Conservation (phyloP, 805 yeast species). For the Hanseniaspora mollemarum region DNA sequence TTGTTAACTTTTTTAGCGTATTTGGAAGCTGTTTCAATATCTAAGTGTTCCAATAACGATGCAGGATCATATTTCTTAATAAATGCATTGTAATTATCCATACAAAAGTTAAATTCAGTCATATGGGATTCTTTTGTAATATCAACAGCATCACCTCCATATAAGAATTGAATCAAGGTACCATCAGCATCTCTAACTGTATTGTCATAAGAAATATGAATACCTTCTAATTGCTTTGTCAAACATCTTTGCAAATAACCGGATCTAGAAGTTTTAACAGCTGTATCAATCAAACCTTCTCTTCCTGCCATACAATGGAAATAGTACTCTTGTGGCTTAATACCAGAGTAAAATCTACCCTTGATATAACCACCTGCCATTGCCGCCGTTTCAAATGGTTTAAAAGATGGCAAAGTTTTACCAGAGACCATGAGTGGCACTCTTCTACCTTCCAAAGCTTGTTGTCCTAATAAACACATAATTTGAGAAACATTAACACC, state of each 20-base stretch:
- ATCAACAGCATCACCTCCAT: constrained; percentile 96
- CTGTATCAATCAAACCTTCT: constrained; percentile 98
- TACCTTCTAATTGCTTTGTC: constrained; percentile 96
- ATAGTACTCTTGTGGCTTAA: constrained; percentile 95
- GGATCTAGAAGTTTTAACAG: constrained; percentile 95
- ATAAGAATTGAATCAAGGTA: constrained; percentile 80
- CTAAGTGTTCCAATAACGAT: constrained; percentile 56
- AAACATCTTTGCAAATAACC: constrained; percentile 98
- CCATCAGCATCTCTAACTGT: constrained; percentile 95
- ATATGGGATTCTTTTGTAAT: constrained; percentile 89
- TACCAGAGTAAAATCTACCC: constrained; percentile 94
- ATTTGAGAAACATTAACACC: constrained; percentile 97
- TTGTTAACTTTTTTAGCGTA: constrained; percentile 78
- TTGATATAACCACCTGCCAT: constrained; percentile 97
- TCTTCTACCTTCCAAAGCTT: constrained; percentile 97
- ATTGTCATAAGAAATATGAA: constrained; percentile 85
- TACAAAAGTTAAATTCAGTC: constrained; percentile 86
- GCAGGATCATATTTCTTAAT: constrained; percentile 79
- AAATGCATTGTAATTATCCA: constrained; percentile 78
- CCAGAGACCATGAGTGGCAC: constrained; percentile 99
- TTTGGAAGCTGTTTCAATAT: constrained; percentile 67
- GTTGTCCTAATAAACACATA: constrained; percentile 98
- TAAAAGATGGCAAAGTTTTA: constrained; percentile 90
- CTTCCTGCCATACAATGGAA: constrained; percentile 99
- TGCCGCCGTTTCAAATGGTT: constrained; percentile 92